Evolutionary conservation across 2,329 filamentous ascomycete genomes (phyloP).

Genomic region (Pseudogymnoascus destructans): DNA sequence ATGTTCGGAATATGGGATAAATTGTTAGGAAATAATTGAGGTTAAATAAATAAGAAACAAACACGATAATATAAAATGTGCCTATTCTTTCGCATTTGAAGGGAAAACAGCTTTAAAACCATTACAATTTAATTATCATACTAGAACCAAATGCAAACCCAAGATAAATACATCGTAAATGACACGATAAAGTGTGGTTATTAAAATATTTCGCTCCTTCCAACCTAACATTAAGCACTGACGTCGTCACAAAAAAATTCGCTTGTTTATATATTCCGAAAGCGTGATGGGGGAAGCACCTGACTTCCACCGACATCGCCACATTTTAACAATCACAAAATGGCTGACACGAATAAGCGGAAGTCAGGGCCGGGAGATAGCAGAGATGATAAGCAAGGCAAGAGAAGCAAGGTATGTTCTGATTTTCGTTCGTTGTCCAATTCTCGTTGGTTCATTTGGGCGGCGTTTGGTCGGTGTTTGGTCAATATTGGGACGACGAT

Average conservation of each 20-base stretch:
- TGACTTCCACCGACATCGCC: background rate
- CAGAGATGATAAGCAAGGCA: conserved; percentile 14
- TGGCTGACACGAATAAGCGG: conserved; percentile 21
- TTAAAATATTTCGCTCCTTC: background rate
- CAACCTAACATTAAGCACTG: background rate
- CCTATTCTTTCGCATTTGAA: background rate
- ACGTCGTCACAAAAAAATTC: conserved; percentile 2
- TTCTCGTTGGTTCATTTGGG: background rate
- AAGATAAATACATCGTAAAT: background rate
- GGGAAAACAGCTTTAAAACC: background rate
- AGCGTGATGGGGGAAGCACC: background rate
- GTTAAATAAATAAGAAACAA: background rate
- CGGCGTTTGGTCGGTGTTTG: background rate
- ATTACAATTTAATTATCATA: background rate
- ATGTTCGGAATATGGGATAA: background rate
- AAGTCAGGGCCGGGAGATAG: conserved; percentile 16
- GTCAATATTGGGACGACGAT: background rate
- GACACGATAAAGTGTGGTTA: background rate
- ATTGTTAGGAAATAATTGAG: background rate
- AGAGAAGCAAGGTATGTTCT: conserved; percentile 21
- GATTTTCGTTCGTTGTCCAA: background rate
- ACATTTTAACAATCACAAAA: conserved; percentile 9
- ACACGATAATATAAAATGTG: background rate
- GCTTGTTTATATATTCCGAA: background rate
- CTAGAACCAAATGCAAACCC: background rate